Evolutionary conservation across 148 eudicot species (phyloP).

Genomic region (Rhododendron mucronatum): DNA sequence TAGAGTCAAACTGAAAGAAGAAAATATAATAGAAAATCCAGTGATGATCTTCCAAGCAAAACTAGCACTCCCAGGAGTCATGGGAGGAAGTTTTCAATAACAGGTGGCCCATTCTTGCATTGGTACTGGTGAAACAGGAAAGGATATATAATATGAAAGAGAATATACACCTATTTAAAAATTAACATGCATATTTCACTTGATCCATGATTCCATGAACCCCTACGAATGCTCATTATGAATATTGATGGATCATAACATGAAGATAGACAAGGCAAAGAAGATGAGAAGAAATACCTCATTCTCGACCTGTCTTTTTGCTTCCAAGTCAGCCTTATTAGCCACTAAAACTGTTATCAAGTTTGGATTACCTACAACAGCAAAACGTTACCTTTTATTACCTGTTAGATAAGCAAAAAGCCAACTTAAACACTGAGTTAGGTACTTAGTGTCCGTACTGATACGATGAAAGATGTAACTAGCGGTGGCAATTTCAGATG

Average conservation of each 20-base stretch:
- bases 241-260: not conserved
- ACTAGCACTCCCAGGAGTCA: not conserved
- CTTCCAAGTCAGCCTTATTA: constrained; percentile 23
- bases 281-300: constrained; percentile 13
- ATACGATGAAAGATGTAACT: not conserved
- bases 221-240: not conserved
- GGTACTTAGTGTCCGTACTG: not conserved
- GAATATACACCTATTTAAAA: not conserved
- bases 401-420: not conserved
- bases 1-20: not conserved
- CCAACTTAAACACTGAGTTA: not conserved
- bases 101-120: not conserved
- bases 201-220: not conserved
- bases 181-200: not conserved
- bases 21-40: not conserved
- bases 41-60: not conserved
- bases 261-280: not conserved
- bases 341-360: constrained; percentile 18
- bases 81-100: not conserved
- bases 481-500: not conserved
- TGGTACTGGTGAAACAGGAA: not conserved
- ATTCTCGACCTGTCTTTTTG: constrained; percentile 22
- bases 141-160: not conserved
- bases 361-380: constrained; percentile 18
- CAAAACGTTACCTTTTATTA: not conserved